phyloP scores from a whole-genome alignment of 345 rosid genomes.

The Geranium brycei region DNA sequence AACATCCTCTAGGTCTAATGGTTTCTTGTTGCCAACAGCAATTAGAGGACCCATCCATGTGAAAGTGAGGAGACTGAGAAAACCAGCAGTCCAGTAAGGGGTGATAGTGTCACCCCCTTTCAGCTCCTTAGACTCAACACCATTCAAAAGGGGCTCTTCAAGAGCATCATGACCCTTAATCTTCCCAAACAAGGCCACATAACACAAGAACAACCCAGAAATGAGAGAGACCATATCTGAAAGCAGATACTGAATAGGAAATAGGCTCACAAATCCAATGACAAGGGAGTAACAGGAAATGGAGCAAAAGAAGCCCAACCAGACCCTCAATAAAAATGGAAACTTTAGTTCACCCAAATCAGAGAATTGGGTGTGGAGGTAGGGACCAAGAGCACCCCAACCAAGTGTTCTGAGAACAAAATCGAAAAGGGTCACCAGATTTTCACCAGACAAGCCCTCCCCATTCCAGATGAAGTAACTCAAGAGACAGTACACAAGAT shows the following conservation, averaged over 20 bases:
- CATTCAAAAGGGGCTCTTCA: conserved; percentile 39
- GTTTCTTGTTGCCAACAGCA: conserved; percentile 42
- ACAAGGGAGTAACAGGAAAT: conserved; percentile 53
- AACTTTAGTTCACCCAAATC: conserved; percentile 22
- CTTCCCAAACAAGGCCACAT: conserved; percentile 28
- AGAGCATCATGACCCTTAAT: conserved; percentile 18
- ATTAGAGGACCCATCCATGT: conserved; percentile 56
- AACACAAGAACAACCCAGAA: conserved; percentile 44
- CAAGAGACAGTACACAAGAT: conserved; percentile 31
- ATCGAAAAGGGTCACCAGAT: conserved; percentile 43
- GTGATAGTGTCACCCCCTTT: conserved; percentile 29
- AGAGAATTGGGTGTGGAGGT: conserved; percentile 18
- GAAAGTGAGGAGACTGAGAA: conserved; percentile 38
- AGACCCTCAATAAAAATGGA: conserved; percentile 43
- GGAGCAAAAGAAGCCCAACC: conserved; percentile 52
- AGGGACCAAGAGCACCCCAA: conserved; percentile 45
- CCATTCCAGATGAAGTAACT: conserved; percentile 57
- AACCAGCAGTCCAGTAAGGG: conserved; percentile 34
- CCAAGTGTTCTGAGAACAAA: conserved; percentile 39
- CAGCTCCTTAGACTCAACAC: conserved; percentile 16
- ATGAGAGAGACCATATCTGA: conserved; percentile 41
- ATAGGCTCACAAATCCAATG: conserved; percentile 20
- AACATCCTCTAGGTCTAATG: conserved; percentile 48
- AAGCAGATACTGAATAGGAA: conserved; percentile 19
- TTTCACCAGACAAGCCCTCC: conserved; percentile 42